These are phyloP conservation scores for Borovskyia barvae DNA, from an alignment of 208 protist genomes.

Conservation along the genomic window DNA sequence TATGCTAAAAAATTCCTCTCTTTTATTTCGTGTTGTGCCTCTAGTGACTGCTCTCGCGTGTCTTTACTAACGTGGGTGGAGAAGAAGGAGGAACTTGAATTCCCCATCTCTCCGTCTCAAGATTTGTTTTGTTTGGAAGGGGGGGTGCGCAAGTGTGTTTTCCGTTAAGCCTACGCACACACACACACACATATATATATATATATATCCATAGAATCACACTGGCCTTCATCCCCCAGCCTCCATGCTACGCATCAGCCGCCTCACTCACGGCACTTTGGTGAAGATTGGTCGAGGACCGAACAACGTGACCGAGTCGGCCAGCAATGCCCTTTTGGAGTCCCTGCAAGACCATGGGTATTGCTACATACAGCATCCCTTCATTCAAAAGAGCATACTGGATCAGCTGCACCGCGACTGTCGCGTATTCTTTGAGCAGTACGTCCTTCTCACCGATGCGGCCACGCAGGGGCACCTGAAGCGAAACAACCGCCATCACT, in stretches of 20 bases:
- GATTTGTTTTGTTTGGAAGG: no score
- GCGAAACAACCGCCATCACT: constrained; percentile 51
- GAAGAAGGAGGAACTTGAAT: no score
- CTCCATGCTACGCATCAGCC: constrained; percentile 42
- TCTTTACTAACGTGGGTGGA: no score
- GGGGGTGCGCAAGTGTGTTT: no score
- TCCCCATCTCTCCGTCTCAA: no score
- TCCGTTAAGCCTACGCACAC: no score
- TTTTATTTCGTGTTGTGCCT: no score
- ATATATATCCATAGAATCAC: not conserved
- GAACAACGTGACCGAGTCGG: constrained; percentile 73
- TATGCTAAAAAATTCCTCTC: no score
- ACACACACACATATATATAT: not conserved
- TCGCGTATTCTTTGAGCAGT: constrained; percentile 85
- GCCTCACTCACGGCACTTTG: constrained; percentile 50
- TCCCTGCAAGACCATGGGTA: constrained; percentile 85
- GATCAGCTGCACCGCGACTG: constrained; percentile 86
- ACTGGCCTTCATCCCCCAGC: no score
- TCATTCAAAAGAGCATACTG: constrained; percentile 81
- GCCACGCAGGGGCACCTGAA: constrained; percentile 19
- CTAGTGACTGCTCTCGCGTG: no score
- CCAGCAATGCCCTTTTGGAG: constrained; percentile 83
- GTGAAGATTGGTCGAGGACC: constrained; percentile 80
- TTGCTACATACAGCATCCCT: constrained; percentile 89
- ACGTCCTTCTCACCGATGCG: constrained; percentile 45